Evolutionary conservation across 1,139 yeast genomes (phyloP).

Genomic region (Magnusiomyces clavatus): DNA sequence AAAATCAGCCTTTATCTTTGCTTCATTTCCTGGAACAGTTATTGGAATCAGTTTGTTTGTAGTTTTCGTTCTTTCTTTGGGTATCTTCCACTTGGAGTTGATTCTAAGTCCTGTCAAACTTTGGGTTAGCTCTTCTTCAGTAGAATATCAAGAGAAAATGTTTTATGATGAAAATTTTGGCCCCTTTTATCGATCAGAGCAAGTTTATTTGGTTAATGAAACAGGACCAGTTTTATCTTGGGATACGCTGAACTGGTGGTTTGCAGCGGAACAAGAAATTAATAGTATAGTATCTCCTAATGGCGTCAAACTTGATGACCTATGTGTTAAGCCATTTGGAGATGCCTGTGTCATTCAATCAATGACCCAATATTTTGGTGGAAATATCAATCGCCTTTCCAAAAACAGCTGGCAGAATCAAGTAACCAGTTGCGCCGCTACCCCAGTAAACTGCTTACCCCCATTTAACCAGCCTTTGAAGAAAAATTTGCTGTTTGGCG

Average conservation of each 20-base stretch:
- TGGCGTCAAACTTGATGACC: conserved; percentile 44
- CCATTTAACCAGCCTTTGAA: conserved; percentile 85
- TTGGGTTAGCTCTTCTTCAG: conserved; percentile 85
- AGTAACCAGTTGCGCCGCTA: conserved; percentile 53
- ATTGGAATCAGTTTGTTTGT: conserved; percentile 41
- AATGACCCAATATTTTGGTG: conserved; percentile 79
- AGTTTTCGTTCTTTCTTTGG: conserved; percentile 44
- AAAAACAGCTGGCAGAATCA: conserved; percentile 47
- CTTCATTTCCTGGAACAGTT: conserved; percentile 46
- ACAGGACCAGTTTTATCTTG: conserved; percentile 58
- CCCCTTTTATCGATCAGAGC: conserved; percentile 86
- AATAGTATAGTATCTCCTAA: conserved; percentile 22
- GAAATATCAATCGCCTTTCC: conserved; percentile 47
- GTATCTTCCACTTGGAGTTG: conserved; percentile 46
- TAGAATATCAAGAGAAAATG: conserved; percentile 58
- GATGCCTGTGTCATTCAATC: conserved; percentile 79
- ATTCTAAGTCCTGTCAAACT: conserved; percentile 75
- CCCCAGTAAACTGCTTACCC: conserved; percentile 89
- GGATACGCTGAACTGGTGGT: conserved; percentile 81
- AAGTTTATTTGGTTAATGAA: conserved; percentile 65
- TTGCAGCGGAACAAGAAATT: conserved; percentile 58
- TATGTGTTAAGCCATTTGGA: conserved; percentile 79
- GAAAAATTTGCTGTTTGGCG: conserved; percentile 62
- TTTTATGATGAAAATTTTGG: conserved; percentile 79
- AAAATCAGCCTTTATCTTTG: conserved; percentile 39